Evolutionary conservation across 257 asterid species (phyloP).

Genomic region (Solanum lycopersicoides): DNA sequence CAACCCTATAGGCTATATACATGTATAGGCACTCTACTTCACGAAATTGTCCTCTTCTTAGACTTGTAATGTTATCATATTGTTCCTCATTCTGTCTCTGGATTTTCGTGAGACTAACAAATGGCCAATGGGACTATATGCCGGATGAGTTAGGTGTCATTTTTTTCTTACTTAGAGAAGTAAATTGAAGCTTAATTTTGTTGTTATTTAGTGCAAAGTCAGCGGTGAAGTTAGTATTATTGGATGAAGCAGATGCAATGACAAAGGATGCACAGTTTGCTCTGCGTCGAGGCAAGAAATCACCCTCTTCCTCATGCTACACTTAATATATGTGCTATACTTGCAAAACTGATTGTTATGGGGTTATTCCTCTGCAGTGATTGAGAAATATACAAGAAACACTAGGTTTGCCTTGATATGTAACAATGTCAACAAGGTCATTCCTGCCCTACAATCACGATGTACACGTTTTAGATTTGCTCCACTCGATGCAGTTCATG

Average conservation of each 20-base stretch:
- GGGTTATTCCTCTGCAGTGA: conserved; percentile 41
- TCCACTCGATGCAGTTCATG: conserved; percentile 81
- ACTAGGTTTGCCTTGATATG: conserved; percentile 92
- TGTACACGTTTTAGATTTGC: conserved; percentile 98
- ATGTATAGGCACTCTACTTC: background rate
- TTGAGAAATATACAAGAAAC: conserved; percentile 86
- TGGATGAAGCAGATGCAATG: conserved; percentile 99
- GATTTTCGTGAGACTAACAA: background rate
- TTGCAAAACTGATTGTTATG: background rate
- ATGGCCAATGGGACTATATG: background rate
- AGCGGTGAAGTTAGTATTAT: conserved; percentile 69
- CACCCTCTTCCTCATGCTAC: background rate
- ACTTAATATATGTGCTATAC: conserved; percentile 3
- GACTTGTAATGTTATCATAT: background rate
- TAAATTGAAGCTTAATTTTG: background rate
- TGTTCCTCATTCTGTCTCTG: background rate
- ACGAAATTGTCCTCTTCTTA: background rate
- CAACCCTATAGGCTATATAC: background rate
- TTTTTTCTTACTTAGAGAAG: background rate
- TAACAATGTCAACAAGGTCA: conserved; percentile 92
- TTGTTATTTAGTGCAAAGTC: conserved; percentile 50
- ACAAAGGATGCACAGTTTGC: conserved; percentile 99
- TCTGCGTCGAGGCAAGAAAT: conserved; percentile 81
- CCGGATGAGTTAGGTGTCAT: background rate
- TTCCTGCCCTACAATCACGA: conserved; percentile 95